Evolutionary conservation across 371 early-diverging fungal genomes (phyloP).

Genomic region (Haplosporangium sp.): DNA sequence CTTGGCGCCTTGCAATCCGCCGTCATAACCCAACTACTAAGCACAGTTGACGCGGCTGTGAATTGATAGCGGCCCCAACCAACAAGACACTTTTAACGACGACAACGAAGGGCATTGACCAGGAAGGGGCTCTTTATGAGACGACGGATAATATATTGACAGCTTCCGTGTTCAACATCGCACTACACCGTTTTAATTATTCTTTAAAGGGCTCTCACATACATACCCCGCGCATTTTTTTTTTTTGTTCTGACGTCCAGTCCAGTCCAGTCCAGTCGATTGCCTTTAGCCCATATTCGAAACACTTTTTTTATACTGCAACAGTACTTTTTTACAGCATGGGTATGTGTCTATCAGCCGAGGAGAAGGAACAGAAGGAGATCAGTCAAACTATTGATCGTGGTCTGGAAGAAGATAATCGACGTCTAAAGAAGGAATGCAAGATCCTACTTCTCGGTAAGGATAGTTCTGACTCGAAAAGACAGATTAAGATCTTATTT

Average conservation of each 20-base stretch:
- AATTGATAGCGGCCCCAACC: too few species aligned
- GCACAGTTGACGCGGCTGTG: too few species aligned
- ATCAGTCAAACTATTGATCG: constrained; percentile 69
- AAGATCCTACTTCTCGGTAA: constrained; percentile 77
- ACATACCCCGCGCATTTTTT: constrained; percentile 5
- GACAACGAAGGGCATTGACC: too few species aligned
- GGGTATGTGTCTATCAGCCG: constrained; percentile 72
- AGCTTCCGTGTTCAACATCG: too few species aligned
- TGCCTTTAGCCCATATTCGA: background rate
- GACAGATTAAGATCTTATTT: too few species aligned
- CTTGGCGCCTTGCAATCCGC: too few species aligned
- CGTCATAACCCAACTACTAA: too few species aligned
- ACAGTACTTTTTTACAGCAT: constrained; percentile 33
- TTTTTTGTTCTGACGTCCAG: background rate
- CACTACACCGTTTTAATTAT: background rate
- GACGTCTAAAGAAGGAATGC: constrained; percentile 65
- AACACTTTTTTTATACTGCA: background rate
- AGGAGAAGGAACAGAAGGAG: constrained; percentile 64
- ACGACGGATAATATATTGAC: too few species aligned
- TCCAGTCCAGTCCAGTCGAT: background rate
- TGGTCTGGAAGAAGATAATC: constrained; percentile 64
- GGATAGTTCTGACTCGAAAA: background rate
- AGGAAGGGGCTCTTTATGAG: too few species aligned
- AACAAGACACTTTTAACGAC: too few species aligned
- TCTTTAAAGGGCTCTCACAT: background rate